A percentile compares a stretch with the other conserved stretches of the same genome.
These are phyloP conservation scores for Circinella minor DNA, from an alignment of 371 early-diverging fungal species.

Conservation along the genomic window DNA sequence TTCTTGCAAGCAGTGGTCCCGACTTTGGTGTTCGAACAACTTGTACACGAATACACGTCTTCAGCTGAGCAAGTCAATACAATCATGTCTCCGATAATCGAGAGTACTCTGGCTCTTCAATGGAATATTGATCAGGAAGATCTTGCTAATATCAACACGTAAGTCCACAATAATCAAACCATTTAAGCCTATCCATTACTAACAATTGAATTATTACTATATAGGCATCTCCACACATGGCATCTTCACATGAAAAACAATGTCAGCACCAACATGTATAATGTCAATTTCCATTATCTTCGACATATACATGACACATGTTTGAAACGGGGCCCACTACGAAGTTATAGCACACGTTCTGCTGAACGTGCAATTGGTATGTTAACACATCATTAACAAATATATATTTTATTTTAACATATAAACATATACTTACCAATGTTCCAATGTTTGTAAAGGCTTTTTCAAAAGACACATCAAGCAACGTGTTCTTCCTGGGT, in stretches of 20 bases:
- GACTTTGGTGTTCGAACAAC: neutral
- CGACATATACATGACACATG: neutral
- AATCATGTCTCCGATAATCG: neutral
- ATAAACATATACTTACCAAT: too few relatives aligned
- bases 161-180: neutral
- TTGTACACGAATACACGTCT: neutral
- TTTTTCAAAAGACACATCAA: neutral
- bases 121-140: neutral
- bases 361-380: neutral
- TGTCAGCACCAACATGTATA: neutral
- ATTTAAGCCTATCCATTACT: neutral
- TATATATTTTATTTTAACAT: too few relatives aligned
- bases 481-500: neutral
- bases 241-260: neutral
- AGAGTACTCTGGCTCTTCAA: neutral
- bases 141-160: neutral
- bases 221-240: neutral
- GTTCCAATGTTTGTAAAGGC: neutral
- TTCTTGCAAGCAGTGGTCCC: neutral
- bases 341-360: neutral
- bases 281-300: neutral
- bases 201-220: neutral
- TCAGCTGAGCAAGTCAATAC: neutral
- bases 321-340: neutral
- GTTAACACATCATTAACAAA: too few relatives aligned